Conservation (phyloP, 2,329 filamentous ascomycete species). For the Cercospora canescens region DNA sequence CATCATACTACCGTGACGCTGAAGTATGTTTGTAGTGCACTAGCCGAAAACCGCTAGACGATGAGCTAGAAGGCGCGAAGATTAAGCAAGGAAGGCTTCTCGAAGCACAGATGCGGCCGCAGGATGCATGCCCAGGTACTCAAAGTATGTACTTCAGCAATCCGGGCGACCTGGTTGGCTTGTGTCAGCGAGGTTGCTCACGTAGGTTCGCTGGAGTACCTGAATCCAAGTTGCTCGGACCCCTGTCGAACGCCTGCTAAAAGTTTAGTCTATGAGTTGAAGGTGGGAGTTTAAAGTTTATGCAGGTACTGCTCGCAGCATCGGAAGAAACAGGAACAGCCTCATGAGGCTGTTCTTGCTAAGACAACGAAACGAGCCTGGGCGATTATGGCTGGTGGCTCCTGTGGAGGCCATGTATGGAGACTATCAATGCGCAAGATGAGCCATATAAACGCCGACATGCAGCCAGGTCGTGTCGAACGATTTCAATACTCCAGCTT, state of each 20-base stretch:
- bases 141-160: not conserved
- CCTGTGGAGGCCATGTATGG: not conserved
- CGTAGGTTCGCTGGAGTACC: not conserved
- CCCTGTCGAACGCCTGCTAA: not conserved
- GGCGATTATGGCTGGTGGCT: not conserved
- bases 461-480: not conserved
- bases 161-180: not conserved
- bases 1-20: not conserved
- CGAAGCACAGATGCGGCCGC: not conserved
- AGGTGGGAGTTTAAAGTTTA: slow-evolving; percentile 11
- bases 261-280: slow-evolving; percentile 5
- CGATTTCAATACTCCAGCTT: not conserved
- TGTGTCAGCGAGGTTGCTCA: not conserved
- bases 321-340: slow-evolving; percentile 14
- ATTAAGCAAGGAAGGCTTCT: not conserved
- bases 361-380: slow-evolving; percentile 2
- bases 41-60: not conserved
- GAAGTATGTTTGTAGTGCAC: not conserved
- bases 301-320: slow-evolving; percentile 1
- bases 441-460: not conserved
- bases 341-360: slow-evolving; percentile 1
- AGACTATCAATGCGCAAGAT: not conserved
- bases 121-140: not conserved
- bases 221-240: not conserved
- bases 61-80: slow-evolving; percentile 1